Base-by-base conservation (phyloP, 352 stramenopile species). In the Phytophthora hybrid region DNA sequence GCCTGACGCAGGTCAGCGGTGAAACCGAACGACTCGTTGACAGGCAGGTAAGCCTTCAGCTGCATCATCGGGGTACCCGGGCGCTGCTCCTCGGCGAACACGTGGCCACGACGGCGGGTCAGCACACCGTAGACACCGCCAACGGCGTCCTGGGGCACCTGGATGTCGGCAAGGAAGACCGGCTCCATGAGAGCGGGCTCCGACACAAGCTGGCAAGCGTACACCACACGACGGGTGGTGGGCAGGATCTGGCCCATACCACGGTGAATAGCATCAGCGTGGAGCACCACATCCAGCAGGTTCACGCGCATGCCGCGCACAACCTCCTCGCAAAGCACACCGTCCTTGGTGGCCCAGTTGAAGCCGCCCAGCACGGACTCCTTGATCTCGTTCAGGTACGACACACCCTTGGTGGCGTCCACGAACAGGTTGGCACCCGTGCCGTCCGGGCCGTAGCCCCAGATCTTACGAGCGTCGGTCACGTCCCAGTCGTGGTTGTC, bases 11-110 rank as follows among this genome's bases (percentile, higher is more conserved):
- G 88, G 78, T 99, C 97, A 63, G 95, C 96, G 58, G 97, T 99
- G 94, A 99, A 99, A 74, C 98, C 98, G 82, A 99, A 99, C 58
- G 98, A 99, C 88, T 99, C 98, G 90, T 99, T 99, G 32, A 99
- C 98, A 76, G 98, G 98, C 79, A 99, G 82, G 93, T 99, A 99
- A 46, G 98, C 98, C 89, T 99, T 99, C 51, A 99, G 89, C 79
- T 98, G 97, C 90, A 99, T 98, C 92, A 99, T 98, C 37, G 98
- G 98, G 66, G 97, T 99, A 86, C 98, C 98, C 53, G 97, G 96
- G 74, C 94, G 94, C 86, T 99, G 97, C 81, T 99, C 97, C 89
- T 99, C 98, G 55, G 93, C 96, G 81, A 99, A 99, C 56, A 99
- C 98, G 84, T 99, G 96, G 72, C 98, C 98, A 92, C 98, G 97